A percentile compares a stretch with the other conserved stretches of the same genome.
Conservation (phyloP, 139 green algal genomes). For the Coelastrella sp. region DNA sequence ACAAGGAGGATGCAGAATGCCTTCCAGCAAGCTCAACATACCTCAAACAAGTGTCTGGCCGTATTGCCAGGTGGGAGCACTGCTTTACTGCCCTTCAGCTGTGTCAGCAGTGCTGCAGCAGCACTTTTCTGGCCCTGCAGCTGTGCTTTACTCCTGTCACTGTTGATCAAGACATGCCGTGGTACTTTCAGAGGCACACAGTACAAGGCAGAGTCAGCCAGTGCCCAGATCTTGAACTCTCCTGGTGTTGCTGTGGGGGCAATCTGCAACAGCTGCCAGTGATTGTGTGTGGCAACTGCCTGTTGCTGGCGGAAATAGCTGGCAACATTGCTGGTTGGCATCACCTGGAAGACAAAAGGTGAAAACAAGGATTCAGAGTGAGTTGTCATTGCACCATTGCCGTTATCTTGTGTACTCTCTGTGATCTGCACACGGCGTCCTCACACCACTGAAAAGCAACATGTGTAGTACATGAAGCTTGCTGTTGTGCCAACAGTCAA, state of each 20-base stretch:
- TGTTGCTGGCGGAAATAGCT: slow-evolving; percentile 71
- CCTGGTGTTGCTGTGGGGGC: slow-evolving; percentile 61
- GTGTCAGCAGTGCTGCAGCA: slow-evolving; percentile 32
- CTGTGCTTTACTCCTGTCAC: not conserved
- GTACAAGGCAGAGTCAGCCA: slow-evolving; percentile 43
- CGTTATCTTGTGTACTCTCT: too few relatives aligned
- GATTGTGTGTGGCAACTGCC: slow-evolving; percentile 51
- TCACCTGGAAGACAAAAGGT: slow-evolving; percentile 27
- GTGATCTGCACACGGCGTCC: too few relatives aligned
- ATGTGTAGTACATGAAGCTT: too few relatives aligned
- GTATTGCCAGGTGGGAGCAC: slow-evolving; percentile 69
- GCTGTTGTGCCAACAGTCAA: too few relatives aligned
- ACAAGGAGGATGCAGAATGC: too few relatives aligned
- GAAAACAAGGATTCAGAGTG: too few relatives aligned
- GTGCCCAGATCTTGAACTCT: slow-evolving; percentile 67
- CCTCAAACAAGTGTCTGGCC: slow-evolving; percentile 70
- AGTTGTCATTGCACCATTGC: too few relatives aligned
- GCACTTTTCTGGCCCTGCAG: not conserved
- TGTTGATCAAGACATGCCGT: slow-evolving; percentile 48
- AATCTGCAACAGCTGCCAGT: slow-evolving; percentile 91
- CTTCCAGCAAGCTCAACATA: slow-evolving; percentile 12
- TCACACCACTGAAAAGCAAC: too few relatives aligned
- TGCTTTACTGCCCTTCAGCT: slow-evolving; percentile 45
- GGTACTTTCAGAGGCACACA: slow-evolving; percentile 73
- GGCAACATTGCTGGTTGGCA: slow-evolving; percentile 56